Evolutionary conservation across 129 eudicot genomes (phyloP), one percentile per base, ranked within the genome.

Genomic region (Centella asiatica): DNA sequence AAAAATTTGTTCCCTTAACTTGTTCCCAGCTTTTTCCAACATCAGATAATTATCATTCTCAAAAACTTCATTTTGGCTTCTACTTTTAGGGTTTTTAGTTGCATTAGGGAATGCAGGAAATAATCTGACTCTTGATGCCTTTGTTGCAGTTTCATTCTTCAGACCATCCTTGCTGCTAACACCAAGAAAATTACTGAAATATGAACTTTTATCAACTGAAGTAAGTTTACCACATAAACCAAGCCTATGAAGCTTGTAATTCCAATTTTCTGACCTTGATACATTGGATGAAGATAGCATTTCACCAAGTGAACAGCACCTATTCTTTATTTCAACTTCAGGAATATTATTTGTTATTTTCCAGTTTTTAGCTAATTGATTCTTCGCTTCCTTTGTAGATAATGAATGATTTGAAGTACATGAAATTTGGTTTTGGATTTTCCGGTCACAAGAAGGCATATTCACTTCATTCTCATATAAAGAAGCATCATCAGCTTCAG

Each of bases 311-410:
- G 40, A 66, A 64, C 27, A 29, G 56, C 65, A 63, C 24, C 29
- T 58, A 55, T 37, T 56, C 66, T 57, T 24, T 19, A 56, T 39
- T 62, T 50, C 44, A 57, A 47, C 34, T 32, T 49, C 67, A 70
- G 53, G 69, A 64, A 65, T 52, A 36, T 14, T 67, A 64, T 77
- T 77, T 46, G 46, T 71, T 60, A 32, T 66, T 67, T 73, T 76
- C 72, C 74, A 59, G 27, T 62, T 67, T 66, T 74, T 78, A 50
- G 73, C 57, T 19, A 71, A 64, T 64, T 67, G 69, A 14, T 81
- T 77, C 66, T 66, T 74, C 19, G 69, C 71, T 71, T 59, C 79
- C 70, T 67, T 57, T 11, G 62, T 46, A 34, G 47, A 67, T 64
- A 70, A 40, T 1, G 74, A 60, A 53, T 46, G 33, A 19, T 12